Percentiles rank a stretch among this genome's conserved stretches.
phyloP scores from a whole-genome alignment of 208 protist genomes.

The Novymonas esmeraldas region DNA sequence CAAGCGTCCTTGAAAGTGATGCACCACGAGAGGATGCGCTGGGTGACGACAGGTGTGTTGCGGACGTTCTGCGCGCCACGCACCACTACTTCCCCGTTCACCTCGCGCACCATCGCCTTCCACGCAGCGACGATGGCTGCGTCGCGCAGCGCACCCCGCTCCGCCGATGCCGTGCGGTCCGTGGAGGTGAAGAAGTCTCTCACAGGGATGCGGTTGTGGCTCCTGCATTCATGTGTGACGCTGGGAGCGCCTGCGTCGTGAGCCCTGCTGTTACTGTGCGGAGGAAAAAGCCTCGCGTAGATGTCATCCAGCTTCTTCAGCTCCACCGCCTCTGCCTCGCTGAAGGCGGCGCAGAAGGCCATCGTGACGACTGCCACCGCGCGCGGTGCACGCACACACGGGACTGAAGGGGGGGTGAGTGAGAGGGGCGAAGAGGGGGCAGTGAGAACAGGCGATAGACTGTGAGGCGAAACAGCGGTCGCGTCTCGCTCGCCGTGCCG shows the following conservation, averaged over 20 bases:
- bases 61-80: slow-evolving; percentile 34
- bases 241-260: background rate
- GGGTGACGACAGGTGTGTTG: slow-evolving; percentile 21
- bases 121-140: slow-evolving; percentile 5
- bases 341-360: slow-evolving; percentile 24
- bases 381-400: background rate
- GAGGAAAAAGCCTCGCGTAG: slow-evolving; percentile 19
- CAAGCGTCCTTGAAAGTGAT: slow-evolving; percentile 3
- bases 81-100: slow-evolving; percentile 38
- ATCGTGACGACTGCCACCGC: background rate
- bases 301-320: slow-evolving; percentile 19
- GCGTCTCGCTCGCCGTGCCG: too few species aligned
- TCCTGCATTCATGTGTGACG: background rate
- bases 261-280: background rate
- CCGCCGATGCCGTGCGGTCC: slow-evolving; percentile 2
- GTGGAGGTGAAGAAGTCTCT: slow-evolving; percentile 10
- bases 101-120: slow-evolving; percentile 25
- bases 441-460: background rate
- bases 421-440: background rate
- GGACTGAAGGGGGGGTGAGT: background rate
- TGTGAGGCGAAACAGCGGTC: too few species aligned
- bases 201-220: background rate
- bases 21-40: slow-evolving; percentile 30
- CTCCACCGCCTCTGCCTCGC: slow-evolving; percentile 23
- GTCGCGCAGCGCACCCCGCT: background rate